Percentiles rank a stretch among this genome's conserved stretches.
phyloP scores from a whole-genome alignment of 768 basidiomycete species.

The Favolaschia claudopus region DNA sequence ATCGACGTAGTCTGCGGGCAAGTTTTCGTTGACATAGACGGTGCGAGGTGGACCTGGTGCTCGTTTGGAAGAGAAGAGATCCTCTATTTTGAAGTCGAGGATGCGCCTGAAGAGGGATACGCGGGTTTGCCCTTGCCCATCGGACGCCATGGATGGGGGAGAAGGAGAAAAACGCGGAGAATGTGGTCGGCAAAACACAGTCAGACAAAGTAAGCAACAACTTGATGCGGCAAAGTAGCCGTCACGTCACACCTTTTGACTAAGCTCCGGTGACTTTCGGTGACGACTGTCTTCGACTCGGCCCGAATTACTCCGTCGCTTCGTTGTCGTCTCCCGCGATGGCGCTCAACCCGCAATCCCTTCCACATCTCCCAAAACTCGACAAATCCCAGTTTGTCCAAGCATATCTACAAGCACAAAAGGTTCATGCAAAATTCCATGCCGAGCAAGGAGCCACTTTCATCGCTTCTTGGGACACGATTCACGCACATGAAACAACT shows the following conservation, averaged over 20 bases:
- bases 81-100: constrained; percentile 49
- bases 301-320: not conserved
- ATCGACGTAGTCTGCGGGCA: constrained; percentile 56
- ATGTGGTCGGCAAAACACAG: no score
- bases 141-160: constrained; percentile 10
- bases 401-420: constrained; percentile 60
- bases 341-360: constrained; percentile 9
- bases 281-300: not conserved
- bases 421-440: constrained; percentile 50
- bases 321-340: not conserved
- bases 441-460: constrained; percentile 47
- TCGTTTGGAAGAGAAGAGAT: constrained; percentile 51
- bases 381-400: constrained; percentile 52
- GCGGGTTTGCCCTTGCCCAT: no score
- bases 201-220: no score
- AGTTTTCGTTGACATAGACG: constrained; percentile 55
- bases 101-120: constrained; percentile 42
- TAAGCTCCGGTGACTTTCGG: no score
- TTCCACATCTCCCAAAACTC: constrained; percentile 44
- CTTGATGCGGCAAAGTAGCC: no score
- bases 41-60: constrained; percentile 51
- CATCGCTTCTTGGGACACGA: constrained; percentile 38
- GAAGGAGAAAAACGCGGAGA: not conserved
- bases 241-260: no score
- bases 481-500: constrained; percentile 11